Percentiles rank a stretch among this genome's conserved stretches.
These are phyloP conservation scores for Dendrobium huoshanense DNA, from an alignment of 106 monocot species.

Conservation along the genomic window DNA sequence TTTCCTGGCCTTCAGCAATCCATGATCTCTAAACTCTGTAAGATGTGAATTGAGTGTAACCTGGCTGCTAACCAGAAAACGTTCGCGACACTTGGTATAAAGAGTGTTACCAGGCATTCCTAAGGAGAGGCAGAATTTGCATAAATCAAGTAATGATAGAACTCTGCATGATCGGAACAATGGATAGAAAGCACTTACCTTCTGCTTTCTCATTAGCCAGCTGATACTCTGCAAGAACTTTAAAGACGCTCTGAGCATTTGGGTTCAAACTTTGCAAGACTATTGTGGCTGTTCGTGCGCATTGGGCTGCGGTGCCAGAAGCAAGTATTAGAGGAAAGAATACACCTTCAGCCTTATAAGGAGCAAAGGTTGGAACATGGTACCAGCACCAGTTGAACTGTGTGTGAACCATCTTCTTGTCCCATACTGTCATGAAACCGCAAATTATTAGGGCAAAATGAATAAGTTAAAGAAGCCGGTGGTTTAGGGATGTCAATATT, in stretches of 20 bases:
- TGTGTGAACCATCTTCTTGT: slow-evolving; percentile 98
- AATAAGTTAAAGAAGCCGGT: too few relatives aligned
- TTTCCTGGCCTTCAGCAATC: slow-evolving; percentile 69
- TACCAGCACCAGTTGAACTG: slow-evolving; percentile 97
- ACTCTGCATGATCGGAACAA: background rate
- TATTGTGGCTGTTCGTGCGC: slow-evolving; percentile 73
- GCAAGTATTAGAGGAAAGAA: slow-evolving; percentile 78
- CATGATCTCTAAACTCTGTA: slow-evolving; percentile 93
- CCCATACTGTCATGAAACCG: slow-evolving; percentile 57
- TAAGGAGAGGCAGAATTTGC: slow-evolving; percentile 13
- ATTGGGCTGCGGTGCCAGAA: slow-evolving; percentile 58
- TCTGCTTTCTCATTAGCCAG: slow-evolving; percentile 73
- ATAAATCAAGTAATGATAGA: background rate
- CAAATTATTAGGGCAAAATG: background rate
- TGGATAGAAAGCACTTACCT: slow-evolving; percentile 31
- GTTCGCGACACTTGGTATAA: slow-evolving; percentile 73
- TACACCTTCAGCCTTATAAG: slow-evolving; percentile 76
- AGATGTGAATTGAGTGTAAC: slow-evolving; percentile 85
- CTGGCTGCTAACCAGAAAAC: slow-evolving; percentile 90
- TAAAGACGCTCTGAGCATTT: slow-evolving; percentile 92
- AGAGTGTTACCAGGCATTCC: slow-evolving; percentile 71
- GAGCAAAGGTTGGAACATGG: slow-evolving; percentile 86
- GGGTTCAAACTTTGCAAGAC: slow-evolving; percentile 93
- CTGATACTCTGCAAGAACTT: slow-evolving; percentile 68
- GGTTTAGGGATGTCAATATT: too few relatives aligned